Evolutionary conservation across 495 filamentous ascomycete genomes (phyloP), one percentile per base, ranked within the genome.

Genomic region (Alectoria sarmentosa): DNA sequence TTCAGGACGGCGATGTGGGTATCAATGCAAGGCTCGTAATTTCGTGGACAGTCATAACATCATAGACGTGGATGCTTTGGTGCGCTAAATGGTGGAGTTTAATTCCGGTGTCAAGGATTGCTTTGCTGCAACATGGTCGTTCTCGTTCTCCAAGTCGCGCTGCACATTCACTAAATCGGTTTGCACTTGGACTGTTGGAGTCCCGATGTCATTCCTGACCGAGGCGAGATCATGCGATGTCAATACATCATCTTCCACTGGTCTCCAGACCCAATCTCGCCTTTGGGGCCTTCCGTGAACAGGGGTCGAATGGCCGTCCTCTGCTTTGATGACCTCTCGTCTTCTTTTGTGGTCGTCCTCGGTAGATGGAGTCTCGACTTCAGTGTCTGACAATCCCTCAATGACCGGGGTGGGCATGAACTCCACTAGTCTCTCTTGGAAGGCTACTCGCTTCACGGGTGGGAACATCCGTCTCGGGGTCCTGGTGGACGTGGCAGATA

Each of bases 211-310:
- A 63, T 26, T 42, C n/a, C 32, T 23, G 3, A 15, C 34, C 0
- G 23, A 32, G 37, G 23, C 30, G 34, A 26, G 34, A 26, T 41
- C 17, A 44, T 49, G 41, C 23, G 41, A 48, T 36, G 38, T 46
- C 65, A 49, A 52, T 17, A 65, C 58, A 62, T 72, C 69, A 36
- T 70, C 67, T n/a, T 69, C 68, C 55, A 69, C 32, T 21, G 68
- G 69, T 46, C 67, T 62, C 69, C 66, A 72, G 28, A 72, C 56
- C 70, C 69, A 71, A 11, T 69, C 67, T 56, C 70, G 54, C n/a
- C 62, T 58, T 52, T 67, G 68, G 26, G 55, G 62, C 57, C 68
- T 60, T 58, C 62, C 57, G 7, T 58, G 60, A 19, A 34, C 46
- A 32, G 60, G 36, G 4, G 48, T 67, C 41, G 58, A 58, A 34